Percentiles rank a stretch among this genome's conserved stretches.
Evolutionary conservation across 1,284 basidiomycete genomes (phyloP).

Genomic region (Tilletia horrida): DNA sequence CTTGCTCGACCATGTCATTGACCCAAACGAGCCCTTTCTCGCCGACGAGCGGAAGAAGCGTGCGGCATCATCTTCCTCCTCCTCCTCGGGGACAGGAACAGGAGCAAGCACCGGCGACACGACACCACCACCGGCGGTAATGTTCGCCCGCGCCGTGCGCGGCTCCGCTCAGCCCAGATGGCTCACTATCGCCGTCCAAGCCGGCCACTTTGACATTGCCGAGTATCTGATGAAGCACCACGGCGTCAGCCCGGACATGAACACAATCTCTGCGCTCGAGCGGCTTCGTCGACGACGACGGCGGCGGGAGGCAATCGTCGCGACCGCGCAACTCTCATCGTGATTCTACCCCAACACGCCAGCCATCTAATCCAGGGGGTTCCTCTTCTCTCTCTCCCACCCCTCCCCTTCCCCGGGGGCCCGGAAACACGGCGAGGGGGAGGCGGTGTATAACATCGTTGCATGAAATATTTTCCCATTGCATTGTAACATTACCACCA

Average conservation of each 20-base stretch:
- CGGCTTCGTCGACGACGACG: background rate
- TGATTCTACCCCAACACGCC: too few relatives aligned
- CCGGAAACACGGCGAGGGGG: too few relatives aligned
- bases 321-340: too few relatives aligned
- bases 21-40: background rate
- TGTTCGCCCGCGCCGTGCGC: slow-evolving; percentile 1
- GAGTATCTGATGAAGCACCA: background rate
- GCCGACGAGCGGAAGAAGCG: background rate
- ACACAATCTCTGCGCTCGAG: background rate
- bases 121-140: background rate
- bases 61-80: too few relatives aligned
- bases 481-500: too few relatives aligned
- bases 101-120: background rate
- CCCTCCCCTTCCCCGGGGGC: too few relatives aligned
- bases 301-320: background rate
- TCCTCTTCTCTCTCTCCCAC: too few relatives aligned
- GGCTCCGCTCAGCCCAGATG: background rate
- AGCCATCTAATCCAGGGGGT: too few relatives aligned
- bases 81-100: background rate
- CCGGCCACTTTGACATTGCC: slow-evolving; percentile 8
- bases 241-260: background rate
- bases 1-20: background rate
- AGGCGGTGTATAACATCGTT: too few relatives aligned
- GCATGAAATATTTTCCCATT: too few relatives aligned
- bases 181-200: background rate